Conservation (phyloP, 129 eudicot genomes). For the Lactuca saligna region DNA sequence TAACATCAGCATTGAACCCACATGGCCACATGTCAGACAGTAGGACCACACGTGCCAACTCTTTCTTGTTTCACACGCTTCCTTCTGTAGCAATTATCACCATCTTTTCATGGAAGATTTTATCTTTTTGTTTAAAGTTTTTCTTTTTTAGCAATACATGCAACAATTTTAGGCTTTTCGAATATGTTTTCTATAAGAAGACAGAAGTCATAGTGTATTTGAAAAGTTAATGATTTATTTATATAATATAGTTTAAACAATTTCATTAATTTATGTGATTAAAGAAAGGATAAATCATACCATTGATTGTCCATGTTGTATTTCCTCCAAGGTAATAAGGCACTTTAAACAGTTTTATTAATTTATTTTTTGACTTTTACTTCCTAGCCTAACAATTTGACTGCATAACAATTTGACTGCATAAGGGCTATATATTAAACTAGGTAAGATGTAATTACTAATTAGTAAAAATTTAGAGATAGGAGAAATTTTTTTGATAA, state of each 20-base stretch:
- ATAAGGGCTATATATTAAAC: too few relatives aligned
- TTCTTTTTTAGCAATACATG: not conserved
- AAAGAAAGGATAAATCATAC: conserved; percentile 4
- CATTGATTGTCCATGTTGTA: conserved; percentile 3
- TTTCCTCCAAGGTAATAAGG: not conserved
- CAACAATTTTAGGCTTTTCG: not conserved
- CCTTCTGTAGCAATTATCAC: conserved; percentile 27
- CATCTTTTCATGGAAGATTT: conserved; percentile 35
- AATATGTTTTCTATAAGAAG: not conserved
- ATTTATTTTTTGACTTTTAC: too few relatives aligned
- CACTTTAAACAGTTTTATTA: too few relatives aligned
- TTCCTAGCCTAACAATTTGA: too few relatives aligned
- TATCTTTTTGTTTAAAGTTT: not conserved
- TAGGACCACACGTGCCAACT: conserved; percentile 47
- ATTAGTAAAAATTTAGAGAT: too few relatives aligned
- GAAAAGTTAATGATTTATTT: not conserved
- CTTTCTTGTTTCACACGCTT: conserved; percentile 47
- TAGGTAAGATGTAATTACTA: not conserved
- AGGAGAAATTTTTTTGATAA: too few relatives aligned
- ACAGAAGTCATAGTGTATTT: not conserved
- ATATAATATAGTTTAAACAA: conserved; percentile 28
- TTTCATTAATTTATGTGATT: conserved; percentile 11
- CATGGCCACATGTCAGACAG: conserved; percentile 33
- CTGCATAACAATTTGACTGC: too few relatives aligned
- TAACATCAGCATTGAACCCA: conserved; percentile 30